Conservation (phyloP, 305 asterid species). For the Withania somnifera region DNA sequence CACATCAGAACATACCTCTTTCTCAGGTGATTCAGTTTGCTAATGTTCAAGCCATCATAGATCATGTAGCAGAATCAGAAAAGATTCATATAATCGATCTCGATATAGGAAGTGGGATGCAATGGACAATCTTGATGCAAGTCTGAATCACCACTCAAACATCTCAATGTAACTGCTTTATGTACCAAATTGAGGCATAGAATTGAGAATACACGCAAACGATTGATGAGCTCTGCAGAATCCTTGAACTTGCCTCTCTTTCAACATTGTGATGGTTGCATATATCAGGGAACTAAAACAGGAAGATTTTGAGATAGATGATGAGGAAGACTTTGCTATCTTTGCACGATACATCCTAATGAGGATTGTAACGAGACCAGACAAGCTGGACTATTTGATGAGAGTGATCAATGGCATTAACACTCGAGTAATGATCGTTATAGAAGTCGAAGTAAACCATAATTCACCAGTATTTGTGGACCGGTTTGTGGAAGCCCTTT, state of each 20-base stretch:
- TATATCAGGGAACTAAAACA: slow-evolving; percentile 13
- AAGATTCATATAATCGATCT: slow-evolving; percentile 28
- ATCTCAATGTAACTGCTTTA: slow-evolving; percentile 9
- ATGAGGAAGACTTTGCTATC: slow-evolving; percentile 11
- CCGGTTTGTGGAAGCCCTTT: slow-evolving; percentile 14
- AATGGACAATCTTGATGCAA: slow-evolving; percentile 20
- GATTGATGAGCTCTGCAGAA: slow-evolving; percentile 13
- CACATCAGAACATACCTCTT: slow-evolving; percentile 9
- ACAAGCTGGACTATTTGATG: slow-evolving; percentile 8
- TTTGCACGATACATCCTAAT: background rate
- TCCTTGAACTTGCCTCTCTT: slow-evolving; percentile 9
- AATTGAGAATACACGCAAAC: slow-evolving; percentile 2
- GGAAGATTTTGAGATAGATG: background rate
- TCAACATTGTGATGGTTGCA: slow-evolving; percentile 7
- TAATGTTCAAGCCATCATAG: slow-evolving; percentile 20
- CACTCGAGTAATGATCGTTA: slow-evolving; percentile 6
- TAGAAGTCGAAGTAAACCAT: slow-evolving; percentile 15
- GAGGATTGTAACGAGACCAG: slow-evolving; percentile 3
- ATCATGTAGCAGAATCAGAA: slow-evolving; percentile 12
- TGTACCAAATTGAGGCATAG: slow-evolving; percentile 9
- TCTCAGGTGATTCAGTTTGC: slow-evolving; percentile 11
- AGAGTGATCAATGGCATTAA: slow-evolving; percentile 8
- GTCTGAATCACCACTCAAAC: slow-evolving; percentile 5
- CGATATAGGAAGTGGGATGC: slow-evolving; percentile 14
- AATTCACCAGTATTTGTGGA: slow-evolving; percentile 13